Percentiles rank a stretch among this genome's conserved stretches.
These are phyloP conservation scores for Coemansia guatemalensis DNA, from an alignment of 192 early-diverging fungal species.

Conservation along the genomic window DNA sequence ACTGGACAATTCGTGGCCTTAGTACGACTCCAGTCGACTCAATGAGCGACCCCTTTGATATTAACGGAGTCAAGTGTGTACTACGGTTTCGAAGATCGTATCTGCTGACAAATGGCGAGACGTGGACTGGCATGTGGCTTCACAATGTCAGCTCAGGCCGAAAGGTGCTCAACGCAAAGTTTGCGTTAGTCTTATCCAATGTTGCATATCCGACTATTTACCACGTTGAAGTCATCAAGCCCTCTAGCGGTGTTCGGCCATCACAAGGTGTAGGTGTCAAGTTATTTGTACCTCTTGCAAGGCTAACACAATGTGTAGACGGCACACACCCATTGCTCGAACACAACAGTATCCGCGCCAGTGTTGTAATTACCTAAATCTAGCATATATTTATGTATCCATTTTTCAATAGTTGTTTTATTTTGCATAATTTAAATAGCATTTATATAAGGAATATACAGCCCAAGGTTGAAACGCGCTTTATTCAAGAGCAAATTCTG, in stretches of 20 bases:
- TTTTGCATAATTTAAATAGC: too few species aligned
- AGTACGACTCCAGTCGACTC: conserved; percentile 8
- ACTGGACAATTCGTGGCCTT: conserved; percentile 17
- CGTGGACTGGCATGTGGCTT: conserved; percentile 34
- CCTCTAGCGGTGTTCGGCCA: conserved; percentile 21
- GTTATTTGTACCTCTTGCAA: conserved; percentile 13
- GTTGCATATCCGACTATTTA: conserved; percentile 20
- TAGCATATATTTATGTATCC: too few species aligned
- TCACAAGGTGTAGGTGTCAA: conserved; percentile 31
- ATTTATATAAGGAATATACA: too few species aligned
- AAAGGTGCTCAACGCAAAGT: conserved; percentile 14
- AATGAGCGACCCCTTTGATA: conserved; percentile 23
- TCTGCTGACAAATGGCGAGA: conserved; percentile 24
- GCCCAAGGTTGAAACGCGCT: too few species aligned
- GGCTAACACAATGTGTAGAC: neutral
- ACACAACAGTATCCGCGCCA: conserved; percentile 3
- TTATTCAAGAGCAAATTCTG: too few species aligned
- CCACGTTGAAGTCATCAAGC: conserved; percentile 19
- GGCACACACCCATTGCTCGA: conserved; percentile 5
- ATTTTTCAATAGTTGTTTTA: too few species aligned
- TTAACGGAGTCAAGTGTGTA: conserved; percentile 23
- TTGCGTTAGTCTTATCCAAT: conserved; percentile 24
- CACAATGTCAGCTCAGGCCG: conserved; percentile 22
- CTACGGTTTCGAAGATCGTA: conserved; percentile 21
- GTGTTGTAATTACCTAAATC: conserved; percentile 1